Base-by-base conservation (phyloP, 2,329 filamentous ascomycete genomes). In the Claviceps citrina region DNA sequence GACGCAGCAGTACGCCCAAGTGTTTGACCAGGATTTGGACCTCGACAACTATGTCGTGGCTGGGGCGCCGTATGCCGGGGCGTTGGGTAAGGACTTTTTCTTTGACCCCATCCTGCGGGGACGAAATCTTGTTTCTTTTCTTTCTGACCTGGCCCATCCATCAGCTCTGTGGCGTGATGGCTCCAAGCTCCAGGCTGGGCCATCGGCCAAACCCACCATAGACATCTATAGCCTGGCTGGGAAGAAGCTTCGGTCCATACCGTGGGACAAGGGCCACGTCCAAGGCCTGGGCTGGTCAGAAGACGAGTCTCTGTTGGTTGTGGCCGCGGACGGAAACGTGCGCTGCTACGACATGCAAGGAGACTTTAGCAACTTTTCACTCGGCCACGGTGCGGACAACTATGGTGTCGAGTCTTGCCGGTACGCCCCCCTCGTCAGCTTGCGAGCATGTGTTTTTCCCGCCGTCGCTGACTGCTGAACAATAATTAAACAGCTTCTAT, bases 221-320 rank as follows among this genome's bases (percentile, higher is more conserved):
- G 86, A 95, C 56, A 78, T 98, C 40, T 95, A 95, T 67, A 94
- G 84, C 55, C 89, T 81, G 59, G 81, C 91, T 9, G 91, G 91
- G 40, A 91, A 86, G 65, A 75, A 85, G 43, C 80, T 98, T 46
- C 79, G 81, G 52, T 77, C 76, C 55, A 85, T 95, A 48, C 75
- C 81, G 57, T 96, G 89, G 87, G 89, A 96, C 52, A 84, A 87
- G 62, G 84, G 84, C 34, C 68, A 78, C 3, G 84, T 98, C 54
- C 82, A 80, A 58, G 86, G 84, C 2, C 70, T 98, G 16, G 91
- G 91, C 26, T 98, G 91, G 91, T 94, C 87, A 16, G 89, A 94
- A 53, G 85, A 95, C 48, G 91, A 98, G 67, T 81, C 83, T 55
- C 70, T 98, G 35, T 66, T 98, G 4, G 81, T 95, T 0, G 78